phyloP scores from a whole-genome alignment of 140 eudicot species.

The Anethum foeniculum region DNA sequence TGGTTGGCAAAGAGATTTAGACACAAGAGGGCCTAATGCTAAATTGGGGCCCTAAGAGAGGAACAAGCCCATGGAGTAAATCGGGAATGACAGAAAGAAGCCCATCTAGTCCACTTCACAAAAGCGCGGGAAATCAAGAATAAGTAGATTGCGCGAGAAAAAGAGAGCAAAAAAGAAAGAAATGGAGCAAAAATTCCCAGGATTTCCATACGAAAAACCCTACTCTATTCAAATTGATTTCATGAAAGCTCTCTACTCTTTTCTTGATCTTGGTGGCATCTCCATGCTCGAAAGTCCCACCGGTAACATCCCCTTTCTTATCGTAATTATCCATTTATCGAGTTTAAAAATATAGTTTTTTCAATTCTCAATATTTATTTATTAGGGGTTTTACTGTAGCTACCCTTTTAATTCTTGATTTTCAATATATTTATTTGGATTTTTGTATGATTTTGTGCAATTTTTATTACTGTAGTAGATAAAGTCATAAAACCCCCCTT shows the following conservation, averaged over 20 bases:
- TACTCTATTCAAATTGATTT: slow-evolving; percentile 83
- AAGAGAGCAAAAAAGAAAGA: neutral
- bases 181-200: slow-evolving; percentile 40
- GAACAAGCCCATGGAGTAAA: no score
- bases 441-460: neutral
- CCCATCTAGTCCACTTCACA: no score
- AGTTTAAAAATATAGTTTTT: no score
- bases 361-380: no score
- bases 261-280: slow-evolving; percentile 73
- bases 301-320: slow-evolving; percentile 26
- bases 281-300: slow-evolving; percentile 99
- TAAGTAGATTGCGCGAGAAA: no score
- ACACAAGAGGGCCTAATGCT: no score
- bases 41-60: no score
- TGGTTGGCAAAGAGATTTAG: no score
- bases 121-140: no score
- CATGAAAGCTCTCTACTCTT: slow-evolving; percentile 71
- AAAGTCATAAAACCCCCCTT: neutral
- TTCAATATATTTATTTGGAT: neutral
- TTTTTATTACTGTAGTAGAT: neutral
- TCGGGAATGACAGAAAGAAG: no score
- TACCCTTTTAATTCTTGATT: neutral
- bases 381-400: neutral
- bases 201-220: slow-evolving; percentile 65
- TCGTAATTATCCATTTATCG: no score